phyloP scores from a whole-genome alignment of 2,329 filamentous ascomycete species.

The Penicillium polonicum region DNA sequence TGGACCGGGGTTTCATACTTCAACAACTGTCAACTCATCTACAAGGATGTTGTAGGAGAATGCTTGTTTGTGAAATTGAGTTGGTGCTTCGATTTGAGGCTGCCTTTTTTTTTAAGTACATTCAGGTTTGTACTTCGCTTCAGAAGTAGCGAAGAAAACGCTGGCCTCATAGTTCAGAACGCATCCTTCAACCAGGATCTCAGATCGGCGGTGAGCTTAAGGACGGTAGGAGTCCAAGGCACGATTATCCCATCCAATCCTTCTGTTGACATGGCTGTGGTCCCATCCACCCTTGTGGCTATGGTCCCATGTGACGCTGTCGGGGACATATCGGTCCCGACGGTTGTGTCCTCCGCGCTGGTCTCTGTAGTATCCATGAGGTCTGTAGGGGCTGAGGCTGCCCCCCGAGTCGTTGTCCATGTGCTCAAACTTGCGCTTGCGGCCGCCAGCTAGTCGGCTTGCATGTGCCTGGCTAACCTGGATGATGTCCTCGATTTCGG shows the following conservation, averaged over 20 bases:
- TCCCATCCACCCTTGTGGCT: slow-evolving; percentile 6
- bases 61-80: not conserved
- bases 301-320: not conserved
- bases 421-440: slow-evolving; percentile 40
- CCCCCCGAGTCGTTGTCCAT: slow-evolving; percentile 1
- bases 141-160: not conserved
- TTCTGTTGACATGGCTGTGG: not conserved
- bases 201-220: not conserved
- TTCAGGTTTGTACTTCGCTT: not conserved
- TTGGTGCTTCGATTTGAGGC: not conserved
- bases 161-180: not conserved
- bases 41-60: not conserved
- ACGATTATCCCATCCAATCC: slow-evolving; percentile 6
- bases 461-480: slow-evolving; percentile 37
- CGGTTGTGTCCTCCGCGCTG: not conserved
- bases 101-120: not conserved
- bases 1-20: not conserved
- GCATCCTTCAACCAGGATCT: not conserved
- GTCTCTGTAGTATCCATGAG: not conserved
- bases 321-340: slow-evolving; percentile 4
- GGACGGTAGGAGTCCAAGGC: slow-evolving; percentile 31
- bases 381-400: not conserved
- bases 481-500: slow-evolving; percentile 37
- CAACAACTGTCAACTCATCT: not conserved
- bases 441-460: slow-evolving; percentile 37